phyloP scores from a whole-genome alignment of 1,284 basidiomycete species.

The Leccinum huronense region DNA sequence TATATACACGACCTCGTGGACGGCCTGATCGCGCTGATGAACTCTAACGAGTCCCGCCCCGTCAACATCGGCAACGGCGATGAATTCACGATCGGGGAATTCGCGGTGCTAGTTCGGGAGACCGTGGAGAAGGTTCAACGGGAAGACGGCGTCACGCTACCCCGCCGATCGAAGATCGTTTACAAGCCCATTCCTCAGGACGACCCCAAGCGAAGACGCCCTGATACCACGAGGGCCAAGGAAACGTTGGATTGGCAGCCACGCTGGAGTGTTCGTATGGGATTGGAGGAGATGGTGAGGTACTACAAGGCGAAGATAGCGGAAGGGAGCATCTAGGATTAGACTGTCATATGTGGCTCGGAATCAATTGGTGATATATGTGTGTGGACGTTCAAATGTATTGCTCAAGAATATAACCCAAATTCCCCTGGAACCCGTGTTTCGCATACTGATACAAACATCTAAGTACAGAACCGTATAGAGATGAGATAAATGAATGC shows the following conservation, averaged over 20 bases:
- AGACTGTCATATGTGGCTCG: neutral
- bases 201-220: constrained; percentile 91
- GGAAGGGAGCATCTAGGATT: constrained; percentile 66
- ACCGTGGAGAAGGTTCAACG: constrained; percentile 87
- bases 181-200: constrained; percentile 88
- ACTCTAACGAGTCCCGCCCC: constrained; percentile 85
- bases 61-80: constrained; percentile 94
- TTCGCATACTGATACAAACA: constrained; percentile 16
- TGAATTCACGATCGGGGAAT: constrained; percentile 93
- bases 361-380: constrained; percentile 3
- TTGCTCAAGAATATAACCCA: neutral
- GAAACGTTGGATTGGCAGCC: constrained; percentile 88
- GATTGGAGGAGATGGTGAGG: constrained; percentile 90
- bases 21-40: constrained; percentile 89
- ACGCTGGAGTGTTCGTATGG: constrained; percentile 87
- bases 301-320: constrained; percentile 88
- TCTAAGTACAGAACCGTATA: constrained; percentile 19
- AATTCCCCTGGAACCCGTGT: constrained; percentile 6
- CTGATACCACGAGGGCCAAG: constrained; percentile 90
- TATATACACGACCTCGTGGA: constrained; percentile 81
- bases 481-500: constrained; percentile 11
- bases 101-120: constrained; percentile 85
- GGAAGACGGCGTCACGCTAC: constrained; percentile 66
- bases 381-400: neutral
- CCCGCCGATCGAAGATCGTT: constrained; percentile 67